Conservation (phyloP, 139 green algal genomes). For the Chlorella sp. region DNA sequence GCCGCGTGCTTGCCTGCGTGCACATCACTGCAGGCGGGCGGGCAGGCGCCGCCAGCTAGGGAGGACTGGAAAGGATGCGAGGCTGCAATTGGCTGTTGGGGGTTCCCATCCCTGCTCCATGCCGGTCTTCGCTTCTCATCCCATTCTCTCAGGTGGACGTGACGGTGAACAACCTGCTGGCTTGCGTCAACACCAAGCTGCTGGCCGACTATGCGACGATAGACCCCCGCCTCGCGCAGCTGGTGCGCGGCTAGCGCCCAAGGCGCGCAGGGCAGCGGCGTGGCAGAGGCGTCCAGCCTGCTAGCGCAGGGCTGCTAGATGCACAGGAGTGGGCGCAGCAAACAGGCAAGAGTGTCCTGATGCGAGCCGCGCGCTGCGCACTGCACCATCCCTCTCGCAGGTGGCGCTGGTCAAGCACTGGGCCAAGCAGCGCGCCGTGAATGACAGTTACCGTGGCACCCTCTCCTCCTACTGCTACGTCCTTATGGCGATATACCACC, state of each 20-base stretch:
- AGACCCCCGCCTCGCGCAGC: slow-evolving; percentile 75
- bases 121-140: not conserved
- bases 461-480: slow-evolving; percentile 93
- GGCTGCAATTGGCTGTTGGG: not conserved
- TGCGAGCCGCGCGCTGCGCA: not conserved
- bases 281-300: too few relatives aligned
- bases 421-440: slow-evolving; percentile 83
- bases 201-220: slow-evolving; percentile 78
- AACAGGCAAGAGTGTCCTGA: too few relatives aligned
- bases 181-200: slow-evolving; percentile 85
- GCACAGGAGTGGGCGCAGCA: too few relatives aligned
- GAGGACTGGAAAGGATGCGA: not conserved
- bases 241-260: slow-evolving; percentile 62
- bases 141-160: slow-evolving; percentile 61
- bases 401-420: slow-evolving; percentile 88
- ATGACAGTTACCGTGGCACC: slow-evolving; percentile 89
- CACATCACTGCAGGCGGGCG: too few relatives aligned
- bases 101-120: not conserved
- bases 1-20: too few relatives aligned
- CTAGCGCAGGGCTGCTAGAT: too few relatives aligned
- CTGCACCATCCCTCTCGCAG: not conserved
- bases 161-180: slow-evolving; percentile 88
- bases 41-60: too few relatives aligned
- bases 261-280: too few relatives aligned
- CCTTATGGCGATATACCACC: slow-evolving; percentile 88